Conservation (phyloP, 352 stramenopile species). For the Phytopythium aichiense region DNA sequence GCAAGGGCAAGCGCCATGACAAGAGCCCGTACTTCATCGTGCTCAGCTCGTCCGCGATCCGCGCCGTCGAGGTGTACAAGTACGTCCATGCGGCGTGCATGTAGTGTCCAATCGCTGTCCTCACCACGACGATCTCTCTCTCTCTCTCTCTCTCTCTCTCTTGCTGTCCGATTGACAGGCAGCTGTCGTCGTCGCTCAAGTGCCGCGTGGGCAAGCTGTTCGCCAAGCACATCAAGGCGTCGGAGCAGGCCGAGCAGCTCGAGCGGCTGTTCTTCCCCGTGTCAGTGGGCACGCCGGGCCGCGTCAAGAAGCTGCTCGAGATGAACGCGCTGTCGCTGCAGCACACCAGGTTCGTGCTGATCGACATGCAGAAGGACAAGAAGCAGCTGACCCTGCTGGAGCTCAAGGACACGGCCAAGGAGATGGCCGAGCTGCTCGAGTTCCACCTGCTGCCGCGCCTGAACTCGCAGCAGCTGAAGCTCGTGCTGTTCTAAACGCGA, state of each 20-base stretch:
- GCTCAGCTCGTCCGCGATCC: constrained; percentile 88
- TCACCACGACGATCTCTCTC: too few species aligned
- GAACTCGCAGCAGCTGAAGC: constrained; percentile 56
- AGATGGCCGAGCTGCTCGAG: constrained; percentile 78
- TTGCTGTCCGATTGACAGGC: constrained; percentile 16
- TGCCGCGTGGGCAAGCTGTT: constrained; percentile 96
- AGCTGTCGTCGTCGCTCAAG: constrained; percentile 75
- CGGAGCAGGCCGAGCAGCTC: constrained; percentile 87
- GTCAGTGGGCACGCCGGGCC: constrained; percentile 70
- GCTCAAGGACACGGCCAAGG: constrained; percentile 78
- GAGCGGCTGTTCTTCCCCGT: constrained; percentile 66
- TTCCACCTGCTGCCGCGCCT: constrained; percentile 68
- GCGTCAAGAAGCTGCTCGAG: constrained; percentile 65
- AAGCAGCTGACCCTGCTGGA: constrained; percentile 81
- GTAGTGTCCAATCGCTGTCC: constrained; percentile 7
- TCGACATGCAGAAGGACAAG: constrained; percentile 88
- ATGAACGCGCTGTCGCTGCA: constrained; percentile 67
- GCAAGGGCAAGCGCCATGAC: constrained; percentile 75
- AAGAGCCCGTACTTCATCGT: constrained; percentile 91
- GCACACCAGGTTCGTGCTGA: constrained; percentile 73
- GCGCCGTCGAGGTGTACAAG: constrained; percentile 92
- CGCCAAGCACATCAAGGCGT: constrained; percentile 90
- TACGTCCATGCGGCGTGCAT: constrained; percentile 36
- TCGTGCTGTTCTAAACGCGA: constrained; percentile 61
- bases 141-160: constrained; percentile 11